Evolutionary conservation across 495 filamentous ascomycete genomes (phyloP), one percentile per base, ranked within the genome.

Genomic region (Cryomyces antarcticus): DNA sequence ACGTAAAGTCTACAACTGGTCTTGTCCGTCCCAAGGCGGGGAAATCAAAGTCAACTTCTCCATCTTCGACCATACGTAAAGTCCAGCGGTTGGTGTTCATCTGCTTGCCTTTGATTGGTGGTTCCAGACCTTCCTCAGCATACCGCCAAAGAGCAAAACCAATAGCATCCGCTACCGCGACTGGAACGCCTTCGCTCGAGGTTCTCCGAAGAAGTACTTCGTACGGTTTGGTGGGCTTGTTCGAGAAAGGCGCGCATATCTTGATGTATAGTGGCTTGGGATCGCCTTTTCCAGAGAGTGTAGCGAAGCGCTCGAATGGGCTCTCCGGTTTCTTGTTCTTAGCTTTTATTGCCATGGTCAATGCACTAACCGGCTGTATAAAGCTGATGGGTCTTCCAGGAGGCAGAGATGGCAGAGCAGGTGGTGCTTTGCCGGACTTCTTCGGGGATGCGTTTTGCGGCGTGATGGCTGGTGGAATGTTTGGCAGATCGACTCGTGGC

Each of bases 41-140:
- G 49, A 99, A 96, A 55, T 99, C 89, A 51, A 83, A 84, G 50
- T 99, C 89, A 4, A 95, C 80, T 53, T 99, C 89, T 6, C 82
- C 87, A 52, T 87, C 82, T 49, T 99, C 89, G 6, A 95, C 82
- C 82, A 99, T 93, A 29, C 86, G 70, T 11, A 99, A 61, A 7
- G 77, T 80, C 88, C 89, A 99, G 53, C 76, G 73, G 52, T 96
- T 96, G 39, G 94, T 80, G 44, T 84, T 88, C 30, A 80, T 60
- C 52, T 84, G 81, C 29, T 73, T 69, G 12, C 65, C 62, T 2
- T 73, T 67, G 9, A 96, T 66, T 2, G 70, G 43, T 10, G 89
- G 92, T 46, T 82, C 71, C 27, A 77, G 65, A 31, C 77, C 73
- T 52, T 95, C 86, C 45, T 93, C 80, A 39, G 73, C 68, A 53